Percentiles rank a stretch among this genome's conserved stretches.
These are phyloP conservation scores for Fraxinus sp. DNA, from an alignment of 305 asterid species.

Conservation along the genomic window DNA sequence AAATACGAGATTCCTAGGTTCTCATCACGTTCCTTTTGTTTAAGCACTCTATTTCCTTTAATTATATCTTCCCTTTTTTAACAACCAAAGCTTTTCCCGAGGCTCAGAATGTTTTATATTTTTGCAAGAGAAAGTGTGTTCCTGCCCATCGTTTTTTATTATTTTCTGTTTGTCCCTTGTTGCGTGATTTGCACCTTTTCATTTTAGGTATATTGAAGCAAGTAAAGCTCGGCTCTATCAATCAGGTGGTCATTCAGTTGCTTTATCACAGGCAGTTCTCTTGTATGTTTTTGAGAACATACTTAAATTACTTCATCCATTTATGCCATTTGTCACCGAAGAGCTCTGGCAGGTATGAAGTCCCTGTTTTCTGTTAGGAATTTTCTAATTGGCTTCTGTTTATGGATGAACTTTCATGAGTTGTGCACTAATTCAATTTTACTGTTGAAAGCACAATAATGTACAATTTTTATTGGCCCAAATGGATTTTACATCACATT, in stretches of 20 bases:
- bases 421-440: background rate
- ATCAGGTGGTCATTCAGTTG: slow-evolving; percentile 55
- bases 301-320: slow-evolving; percentile 86
- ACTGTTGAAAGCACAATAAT: background rate
- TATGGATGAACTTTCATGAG: background rate
- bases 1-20: background rate
- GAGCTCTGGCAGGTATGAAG: slow-evolving; percentile 92
- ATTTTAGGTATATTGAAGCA: slow-evolving; percentile 90
- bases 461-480: background rate
- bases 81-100: background rate
- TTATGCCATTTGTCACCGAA: slow-evolving; percentile 98
- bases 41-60: background rate
- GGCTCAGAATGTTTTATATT: background rate
- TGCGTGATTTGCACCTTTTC: slow-evolving; percentile 20
- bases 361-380: background rate
- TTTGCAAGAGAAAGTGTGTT: background rate
- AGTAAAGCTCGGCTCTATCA: slow-evolving; percentile 87
- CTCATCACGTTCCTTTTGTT: background rate
- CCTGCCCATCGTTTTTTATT: background rate
- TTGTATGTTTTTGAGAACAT: slow-evolving; percentile 74
- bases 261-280: slow-evolving; percentile 78
- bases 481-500: background rate
- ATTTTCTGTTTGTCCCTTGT: slow-evolving; percentile 15
- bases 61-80: background rate
- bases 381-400: background rate